Percentiles rank a stretch among this genome's conserved stretches.
Evolutionary conservation across 768 basidiomycete species (phyloP).

Genomic region (Infundibulicybe gibba): DNA sequence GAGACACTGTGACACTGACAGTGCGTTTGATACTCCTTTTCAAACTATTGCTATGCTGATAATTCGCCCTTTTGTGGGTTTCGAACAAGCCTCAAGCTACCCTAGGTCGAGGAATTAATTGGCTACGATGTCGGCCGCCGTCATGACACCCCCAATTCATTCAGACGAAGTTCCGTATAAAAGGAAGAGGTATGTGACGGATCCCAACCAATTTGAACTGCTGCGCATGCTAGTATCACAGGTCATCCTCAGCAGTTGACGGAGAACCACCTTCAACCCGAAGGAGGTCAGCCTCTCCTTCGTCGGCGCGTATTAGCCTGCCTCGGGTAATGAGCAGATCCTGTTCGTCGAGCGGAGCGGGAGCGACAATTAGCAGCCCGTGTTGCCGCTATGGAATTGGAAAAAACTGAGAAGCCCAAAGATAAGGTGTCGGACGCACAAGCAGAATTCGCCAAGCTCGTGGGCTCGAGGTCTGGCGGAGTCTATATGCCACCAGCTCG

Average conservation of each 20-base stretch:
- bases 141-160: constrained; percentile 22
- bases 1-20: too few relatives aligned
- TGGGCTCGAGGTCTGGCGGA: constrained; percentile 82
- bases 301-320: constrained; percentile 22
- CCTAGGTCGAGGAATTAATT: constrained; percentile 7
- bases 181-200: constrained; percentile 40
- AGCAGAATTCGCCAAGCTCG: constrained; percentile 87
- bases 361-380: constrained; percentile 77
- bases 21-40: too few relatives aligned
- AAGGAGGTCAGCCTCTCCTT: constrained; percentile 42
- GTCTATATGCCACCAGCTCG: constrained; percentile 97
- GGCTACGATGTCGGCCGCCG: constrained; percentile 37
- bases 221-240: constrained; percentile 12
- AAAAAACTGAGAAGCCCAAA: constrained; percentile 47
- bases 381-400: constrained; percentile 65
- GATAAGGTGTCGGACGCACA: constrained; percentile 61
- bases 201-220: too few relatives aligned
- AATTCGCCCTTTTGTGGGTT: too few relatives aligned
- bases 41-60: too few relatives aligned
- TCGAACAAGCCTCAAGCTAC: neutral
- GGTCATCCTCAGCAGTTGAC: constrained; percentile 43
- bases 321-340: constrained; percentile 70
- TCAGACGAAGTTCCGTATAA: constrained; percentile 34
- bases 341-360: constrained; percentile 68
- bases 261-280: constrained; percentile 41